A percentile compares a stretch with the other conserved stretches of the same genome.
Conservation (phyloP, 345 rosid genomes). For the Cardamine resedifolia region DNA sequence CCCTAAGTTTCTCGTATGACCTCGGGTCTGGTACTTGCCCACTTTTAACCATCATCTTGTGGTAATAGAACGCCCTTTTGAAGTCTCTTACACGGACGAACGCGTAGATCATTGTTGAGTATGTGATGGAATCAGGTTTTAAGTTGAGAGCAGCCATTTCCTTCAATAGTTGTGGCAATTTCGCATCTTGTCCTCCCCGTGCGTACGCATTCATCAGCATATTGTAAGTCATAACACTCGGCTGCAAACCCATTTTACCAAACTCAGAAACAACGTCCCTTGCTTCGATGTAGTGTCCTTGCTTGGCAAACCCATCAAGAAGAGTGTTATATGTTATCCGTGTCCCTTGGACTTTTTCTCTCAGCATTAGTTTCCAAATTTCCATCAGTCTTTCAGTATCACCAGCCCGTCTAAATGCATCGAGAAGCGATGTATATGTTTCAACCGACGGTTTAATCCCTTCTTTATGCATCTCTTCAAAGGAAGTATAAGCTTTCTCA, state of each 20-base stretch:
- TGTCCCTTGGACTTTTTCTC: constrained; percentile 62
- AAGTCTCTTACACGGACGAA: constrained; percentile 84
- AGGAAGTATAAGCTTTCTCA: constrained; percentile 65
- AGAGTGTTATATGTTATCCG: constrained; percentile 75
- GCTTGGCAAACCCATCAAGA: constrained; percentile 89
- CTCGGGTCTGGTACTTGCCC: constrained; percentile 72
- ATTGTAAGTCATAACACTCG: constrained; percentile 84
- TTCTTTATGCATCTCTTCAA: constrained; percentile 65
- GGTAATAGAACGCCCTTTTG: constrained; percentile 83
- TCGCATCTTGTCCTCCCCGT: constrained; percentile 73
- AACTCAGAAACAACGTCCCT: constrained; percentile 77
- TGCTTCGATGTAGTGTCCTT: constrained; percentile 80
- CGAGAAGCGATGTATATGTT: constrained; percentile 80
- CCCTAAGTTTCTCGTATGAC: constrained; percentile 78
- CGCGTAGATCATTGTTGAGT: constrained; percentile 83
- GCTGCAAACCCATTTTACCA: constrained; percentile 69
- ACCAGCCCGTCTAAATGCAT: constrained; percentile 78
- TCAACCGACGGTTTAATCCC: constrained; percentile 75
- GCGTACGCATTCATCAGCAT: constrained; percentile 96
- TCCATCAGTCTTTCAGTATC: constrained; percentile 58
- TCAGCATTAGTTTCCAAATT: constrained; percentile 77
- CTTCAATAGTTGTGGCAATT: constrained; percentile 79
- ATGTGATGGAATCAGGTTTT: constrained; percentile 82
- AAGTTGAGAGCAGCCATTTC: constrained; percentile 69
- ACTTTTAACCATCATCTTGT: constrained; percentile 84